These are phyloP conservation scores for Casuarina glauca DNA, from an alignment of 306 rosid genomes.

Conservation along the genomic window DNA sequence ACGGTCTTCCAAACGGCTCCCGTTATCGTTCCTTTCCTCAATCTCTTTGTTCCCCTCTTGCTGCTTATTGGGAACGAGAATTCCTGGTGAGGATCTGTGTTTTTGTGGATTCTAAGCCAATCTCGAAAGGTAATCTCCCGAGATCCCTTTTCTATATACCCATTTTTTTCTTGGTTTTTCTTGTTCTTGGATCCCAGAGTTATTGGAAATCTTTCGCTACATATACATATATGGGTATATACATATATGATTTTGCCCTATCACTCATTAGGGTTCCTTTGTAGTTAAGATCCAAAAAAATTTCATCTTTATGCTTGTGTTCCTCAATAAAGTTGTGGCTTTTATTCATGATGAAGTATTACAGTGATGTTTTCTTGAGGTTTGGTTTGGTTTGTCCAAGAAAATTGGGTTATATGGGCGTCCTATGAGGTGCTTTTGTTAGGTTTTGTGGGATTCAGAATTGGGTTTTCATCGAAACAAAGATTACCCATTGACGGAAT, in stretches of 20 bases:
- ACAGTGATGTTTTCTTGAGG: neutral
- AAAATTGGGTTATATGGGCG: neutral
- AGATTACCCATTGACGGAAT: neutral
- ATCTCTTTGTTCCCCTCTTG: neutral
- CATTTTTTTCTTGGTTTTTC: neutral
- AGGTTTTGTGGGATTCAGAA: neutral
- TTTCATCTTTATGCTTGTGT: neutral
- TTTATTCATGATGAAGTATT: neutral
- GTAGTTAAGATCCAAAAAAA: neutral
- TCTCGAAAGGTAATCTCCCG: conserved; percentile 19
- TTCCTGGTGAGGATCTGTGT: conserved; percentile 10
- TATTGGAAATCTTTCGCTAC: neutral
- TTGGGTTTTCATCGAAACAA: neutral
- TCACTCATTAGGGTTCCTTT: neutral
- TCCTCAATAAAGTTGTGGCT: neutral
- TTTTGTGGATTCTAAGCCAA: conserved; percentile 16
- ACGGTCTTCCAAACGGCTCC: conserved; percentile 9
- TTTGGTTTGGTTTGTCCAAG: neutral
- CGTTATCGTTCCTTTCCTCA: conserved; percentile 14
- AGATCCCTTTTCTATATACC: conserved; percentile 3
- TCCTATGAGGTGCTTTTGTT: conserved; percentile 1
- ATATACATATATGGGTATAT: neutral
- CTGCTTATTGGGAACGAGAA: conserved; percentile 3
- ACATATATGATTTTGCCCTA: neutral
- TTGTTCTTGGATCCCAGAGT: neutral